Percentiles rank a stretch among this genome's conserved stretches.
phyloP scores from a whole-genome alignment of 768 basidiomycete species.

The Saitozyma sp. region DNA sequence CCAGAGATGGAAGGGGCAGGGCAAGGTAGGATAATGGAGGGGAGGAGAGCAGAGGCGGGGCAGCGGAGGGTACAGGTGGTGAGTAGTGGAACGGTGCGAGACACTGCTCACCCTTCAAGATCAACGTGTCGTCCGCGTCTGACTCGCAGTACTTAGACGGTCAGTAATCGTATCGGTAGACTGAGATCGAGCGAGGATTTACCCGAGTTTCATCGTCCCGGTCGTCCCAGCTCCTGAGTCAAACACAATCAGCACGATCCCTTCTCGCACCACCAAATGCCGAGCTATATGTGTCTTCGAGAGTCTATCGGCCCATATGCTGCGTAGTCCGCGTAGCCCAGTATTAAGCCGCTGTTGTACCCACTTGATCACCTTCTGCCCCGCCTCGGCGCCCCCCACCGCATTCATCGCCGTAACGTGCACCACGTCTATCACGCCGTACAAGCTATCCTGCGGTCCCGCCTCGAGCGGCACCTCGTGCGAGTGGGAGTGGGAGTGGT shows the following conservation, averaged over 20 bases:
- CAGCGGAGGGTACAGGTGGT: no score
- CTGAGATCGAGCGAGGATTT: constrained; percentile 55
- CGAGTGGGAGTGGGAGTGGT: constrained; percentile 48
- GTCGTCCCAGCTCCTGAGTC: constrained; percentile 63
- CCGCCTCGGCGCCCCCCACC: constrained; percentile 54
- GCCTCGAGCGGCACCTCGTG: constrained; percentile 53
- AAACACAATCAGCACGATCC: neutral
- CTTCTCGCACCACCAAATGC: no score
- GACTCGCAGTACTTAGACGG: constrained; percentile 71
- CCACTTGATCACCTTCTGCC: constrained; percentile 66
- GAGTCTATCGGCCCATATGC: neutral
- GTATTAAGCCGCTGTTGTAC: constrained; percentile 4
- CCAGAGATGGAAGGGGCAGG: neutral
- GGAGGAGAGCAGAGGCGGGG: no score
- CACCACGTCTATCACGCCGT: constrained; percentile 68
- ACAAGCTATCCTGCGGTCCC: constrained; percentile 57
- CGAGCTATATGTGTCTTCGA: neutral
- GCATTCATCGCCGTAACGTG: constrained; percentile 82
- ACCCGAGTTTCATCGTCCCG: constrained; percentile 72
- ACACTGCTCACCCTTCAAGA: constrained; percentile 42
- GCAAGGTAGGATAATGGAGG: neutral
- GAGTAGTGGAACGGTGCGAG: no score
- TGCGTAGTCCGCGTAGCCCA: neutral
- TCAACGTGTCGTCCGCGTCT: constrained; percentile 84
- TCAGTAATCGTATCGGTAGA: constrained; percentile 85